Conservation (phyloP, 2,329 filamentous ascomycete species). For the Ceratocystis cubensis region DNA sequence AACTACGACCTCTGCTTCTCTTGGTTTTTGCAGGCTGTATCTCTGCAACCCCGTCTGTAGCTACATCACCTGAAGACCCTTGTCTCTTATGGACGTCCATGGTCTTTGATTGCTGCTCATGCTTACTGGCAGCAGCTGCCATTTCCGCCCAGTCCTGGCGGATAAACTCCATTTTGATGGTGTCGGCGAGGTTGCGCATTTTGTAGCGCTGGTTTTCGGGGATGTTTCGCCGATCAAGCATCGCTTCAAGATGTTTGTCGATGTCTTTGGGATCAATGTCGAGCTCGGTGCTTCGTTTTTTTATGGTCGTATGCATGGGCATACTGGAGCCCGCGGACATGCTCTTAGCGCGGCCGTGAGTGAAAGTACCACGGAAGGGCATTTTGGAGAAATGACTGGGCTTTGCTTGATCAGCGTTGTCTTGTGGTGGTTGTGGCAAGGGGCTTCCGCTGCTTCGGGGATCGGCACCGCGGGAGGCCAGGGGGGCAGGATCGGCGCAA, state of each 20-base stretch:
- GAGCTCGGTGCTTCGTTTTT: conserved; percentile 35
- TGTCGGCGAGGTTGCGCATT: conserved; percentile 78
- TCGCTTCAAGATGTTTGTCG: conserved; percentile 45
- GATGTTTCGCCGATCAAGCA: conserved; percentile 78
- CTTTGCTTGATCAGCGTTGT: conserved; percentile 9
- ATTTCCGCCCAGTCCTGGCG: conserved; percentile 71
- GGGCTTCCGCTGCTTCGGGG: conserved; percentile 10
- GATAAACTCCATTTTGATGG: conserved; percentile 93
- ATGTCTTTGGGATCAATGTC: conserved; percentile 43
- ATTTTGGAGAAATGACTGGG: conserved; percentile 11
- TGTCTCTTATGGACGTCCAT: background rate
- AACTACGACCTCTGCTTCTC: conserved; percentile 58
- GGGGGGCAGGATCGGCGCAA: conserved; percentile 8
- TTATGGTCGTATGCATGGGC: conserved; percentile 8
- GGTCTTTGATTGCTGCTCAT: conserved; percentile 23
- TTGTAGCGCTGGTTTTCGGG: conserved; percentile 88
- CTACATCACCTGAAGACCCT: conserved; percentile 24
- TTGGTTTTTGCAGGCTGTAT: conserved; percentile 36
- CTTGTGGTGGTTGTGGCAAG: background rate
- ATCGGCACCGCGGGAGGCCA: conserved; percentile 7
- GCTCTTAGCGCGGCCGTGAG: conserved; percentile 30
- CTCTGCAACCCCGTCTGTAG: conserved; percentile 32
- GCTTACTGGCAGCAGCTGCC: conserved; percentile 32
- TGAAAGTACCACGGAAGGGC: conserved; percentile 25
- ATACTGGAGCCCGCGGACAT: conserved; percentile 12